Conservation (phyloP, 2,329 filamentous ascomycete species). For the Beauveria scarabaeidicola region DNA sequence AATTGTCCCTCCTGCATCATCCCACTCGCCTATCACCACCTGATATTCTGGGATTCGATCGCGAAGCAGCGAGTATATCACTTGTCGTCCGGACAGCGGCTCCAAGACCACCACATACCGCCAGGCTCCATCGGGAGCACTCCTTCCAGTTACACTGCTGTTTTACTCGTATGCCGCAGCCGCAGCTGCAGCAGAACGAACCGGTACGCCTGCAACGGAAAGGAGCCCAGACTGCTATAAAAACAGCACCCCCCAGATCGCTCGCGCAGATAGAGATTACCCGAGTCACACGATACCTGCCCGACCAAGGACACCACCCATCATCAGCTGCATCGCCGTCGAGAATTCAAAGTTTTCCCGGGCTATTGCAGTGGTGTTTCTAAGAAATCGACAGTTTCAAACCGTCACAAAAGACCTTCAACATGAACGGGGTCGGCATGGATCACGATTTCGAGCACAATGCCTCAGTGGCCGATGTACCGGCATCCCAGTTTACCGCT, state of each 20-base stretch:
- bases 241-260: neutral
- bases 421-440: neutral
- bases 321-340: constrained; percentile 9
- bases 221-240: neutral
- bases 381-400: neutral
- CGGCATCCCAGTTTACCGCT: neutral
- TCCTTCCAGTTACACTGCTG: constrained; percentile 6
- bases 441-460: constrained; percentile 2
- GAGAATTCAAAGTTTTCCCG: constrained; percentile 11
- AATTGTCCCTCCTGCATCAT: constrained; percentile 1
- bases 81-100: neutral
- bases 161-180: neutral
- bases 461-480: neutral
- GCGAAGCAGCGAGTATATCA: neutral
- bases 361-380: neutral
- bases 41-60: neutral
- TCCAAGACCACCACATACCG: neutral
- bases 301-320: neutral
- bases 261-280: neutral
- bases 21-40: neutral
- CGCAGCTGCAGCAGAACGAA: neutral
- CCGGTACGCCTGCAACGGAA: neutral
- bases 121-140: neutral
- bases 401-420: neutral
- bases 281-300: neutral